Base-by-base conservation (phyloP, 345 rosid species). In the Gossypium sturtianum region DNA sequence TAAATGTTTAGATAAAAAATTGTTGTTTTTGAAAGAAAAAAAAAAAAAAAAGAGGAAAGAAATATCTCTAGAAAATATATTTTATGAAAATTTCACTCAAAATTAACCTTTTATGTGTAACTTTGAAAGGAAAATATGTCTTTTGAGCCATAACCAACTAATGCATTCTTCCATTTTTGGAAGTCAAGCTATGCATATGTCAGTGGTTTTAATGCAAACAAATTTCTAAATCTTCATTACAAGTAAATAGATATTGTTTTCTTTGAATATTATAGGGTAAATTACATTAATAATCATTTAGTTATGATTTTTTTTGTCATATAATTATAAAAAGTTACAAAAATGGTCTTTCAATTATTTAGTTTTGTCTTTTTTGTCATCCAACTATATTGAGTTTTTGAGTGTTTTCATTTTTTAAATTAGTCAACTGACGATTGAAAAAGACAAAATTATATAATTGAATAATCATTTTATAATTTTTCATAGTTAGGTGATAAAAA, bases 331-430 rank as follows among this genome's bases (percentile, higher is more conserved):
- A 34, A 34, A 34, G 6, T 4, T 34, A 34, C 0, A 34, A 34
- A 34, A 34, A 34, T 34, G 0, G 0, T 34, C 0, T 4, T 34
- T 34, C 1, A 34, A 34, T 0, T 34, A 34, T 34, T 34, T 34
- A 34, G 0, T 34, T 34, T 29, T 34, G 0, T 34, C 6, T 34
- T 34, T 4, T 34, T 34, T 4, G 1, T 34, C 7, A 4, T 0
- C 1, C 0, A 34, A 34, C 1, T 34, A 34, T 34, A 0, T 34
- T 34, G 1, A 0, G 0, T 29, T 29, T 29, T 29, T 29, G 34
- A 0, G 0, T 29, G 34, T 29, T 3, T 4, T 4, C 4, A 1
- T 34, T 34, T 29, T 34, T 34, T 34, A 34, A 0, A 34, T 0
- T 4, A 34, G 0, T 0, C 6, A 34, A 34, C 0, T 34, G 6